A percentile compares a stretch with the other conserved stretches of the same genome.
Evolutionary conservation across 805 yeast species (phyloP).

Genomic region (Middelhovenomyces tepae): DNA sequence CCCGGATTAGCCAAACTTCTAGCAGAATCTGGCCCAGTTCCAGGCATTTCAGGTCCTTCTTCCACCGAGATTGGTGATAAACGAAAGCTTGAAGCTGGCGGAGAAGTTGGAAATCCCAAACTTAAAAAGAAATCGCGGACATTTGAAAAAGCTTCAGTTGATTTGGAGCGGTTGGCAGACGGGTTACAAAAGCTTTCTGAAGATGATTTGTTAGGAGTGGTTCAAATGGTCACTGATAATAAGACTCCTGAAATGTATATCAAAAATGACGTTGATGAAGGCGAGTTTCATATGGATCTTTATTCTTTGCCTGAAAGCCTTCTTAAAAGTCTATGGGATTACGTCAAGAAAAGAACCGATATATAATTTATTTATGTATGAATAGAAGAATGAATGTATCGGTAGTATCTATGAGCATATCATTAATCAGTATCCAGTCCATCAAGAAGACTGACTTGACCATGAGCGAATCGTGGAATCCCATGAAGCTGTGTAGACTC

Average conservation of each 20-base stretch:
- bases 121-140: conserved; percentile 30
- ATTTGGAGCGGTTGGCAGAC: conserved; percentile 82
- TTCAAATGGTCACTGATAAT: conserved; percentile 96
- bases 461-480: conserved; percentile 47
- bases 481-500: conserved; percentile 74
- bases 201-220: conserved; percentile 89
- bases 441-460: no score
- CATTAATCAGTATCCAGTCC: no score
- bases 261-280: conserved; percentile 91
- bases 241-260: conserved; percentile 91
- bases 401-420: no score
- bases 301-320: conserved; percentile 87
- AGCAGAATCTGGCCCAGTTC: conserved; percentile 76
- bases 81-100: conserved; percentile 27
- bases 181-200: conserved; percentile 81
- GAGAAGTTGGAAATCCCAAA: conserved; percentile 20
- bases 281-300: conserved; percentile 94
- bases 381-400: no score
- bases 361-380: no score
- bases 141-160: conserved; percentile 51
- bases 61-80: conserved; percentile 28
- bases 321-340: conserved; percentile 90
- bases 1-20: conserved; percentile 64
- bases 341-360: conserved; percentile 76
- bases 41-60: conserved; percentile 33